These are phyloP conservation scores for Coemansia sp. DNA, from an alignment of 192 early-diverging fungal species.

Conservation along the genomic window DNA sequence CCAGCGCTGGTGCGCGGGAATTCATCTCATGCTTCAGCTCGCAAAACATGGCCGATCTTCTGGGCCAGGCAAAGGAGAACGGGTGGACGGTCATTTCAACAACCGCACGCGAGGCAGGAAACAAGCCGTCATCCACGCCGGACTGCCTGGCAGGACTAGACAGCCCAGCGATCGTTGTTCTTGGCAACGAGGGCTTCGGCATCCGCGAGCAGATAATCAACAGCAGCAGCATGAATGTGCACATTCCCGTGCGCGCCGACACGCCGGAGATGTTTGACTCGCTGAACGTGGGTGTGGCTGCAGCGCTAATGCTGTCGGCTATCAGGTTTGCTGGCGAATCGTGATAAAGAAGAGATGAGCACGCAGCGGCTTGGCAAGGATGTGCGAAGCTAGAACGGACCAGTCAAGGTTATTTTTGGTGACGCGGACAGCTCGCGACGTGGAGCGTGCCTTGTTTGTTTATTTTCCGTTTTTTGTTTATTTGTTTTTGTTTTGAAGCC, in stretches of 20 bases:
- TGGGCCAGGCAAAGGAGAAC: conserved; percentile 6
- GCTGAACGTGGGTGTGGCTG: conserved; percentile 53
- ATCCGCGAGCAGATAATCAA: conserved; percentile 10
- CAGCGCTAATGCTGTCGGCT: conserved; percentile 32
- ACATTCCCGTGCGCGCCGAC: conserved; percentile 28
- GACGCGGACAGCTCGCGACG: too few relatives aligned
- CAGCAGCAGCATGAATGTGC: conserved; percentile 29
- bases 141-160: conserved; percentile 11
- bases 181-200: conserved; percentile 43
- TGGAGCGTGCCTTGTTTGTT: too few relatives aligned
- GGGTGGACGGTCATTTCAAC: conserved; percentile 44
- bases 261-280: conserved; percentile 37
- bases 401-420: too few relatives aligned
- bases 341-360: not conserved
- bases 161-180: conserved; percentile 36
- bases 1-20: conserved; percentile 47
- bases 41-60: not conserved
- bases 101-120: not conserved
- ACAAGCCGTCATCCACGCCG: not conserved
- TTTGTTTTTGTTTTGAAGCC: not conserved
- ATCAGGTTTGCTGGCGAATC: conserved; percentile 21
- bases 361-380: too few relatives aligned
- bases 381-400: too few relatives aligned
- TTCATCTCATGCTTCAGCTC: conserved; percentile 20
- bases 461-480: not conserved